Evolutionary conservation across 805 yeast genomes (phyloP), one percentile per base, ranked within the genome.

Genomic region (Komagataella populi): DNA sequence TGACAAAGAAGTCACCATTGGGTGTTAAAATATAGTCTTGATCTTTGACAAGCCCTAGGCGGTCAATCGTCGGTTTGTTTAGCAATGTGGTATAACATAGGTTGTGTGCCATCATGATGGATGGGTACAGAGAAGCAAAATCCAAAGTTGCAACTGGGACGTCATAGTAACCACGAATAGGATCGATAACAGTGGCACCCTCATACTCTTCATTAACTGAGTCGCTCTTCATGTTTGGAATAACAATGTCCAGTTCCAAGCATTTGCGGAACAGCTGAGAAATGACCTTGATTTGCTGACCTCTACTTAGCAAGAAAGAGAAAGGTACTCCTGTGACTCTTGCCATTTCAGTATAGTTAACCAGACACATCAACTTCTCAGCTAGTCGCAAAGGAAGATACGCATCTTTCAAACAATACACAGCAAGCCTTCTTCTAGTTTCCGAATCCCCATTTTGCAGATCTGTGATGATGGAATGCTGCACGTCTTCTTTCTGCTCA

Each of bases 161-260:
- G 66, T 88, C 96, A 61, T 93, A 95, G 66, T 89, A 95, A 1
- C 99, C 99, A 64, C 97, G 80, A 5, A 74, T 73, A 1, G 99
- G 99, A 63, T 95, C 99, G 67, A 93, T 93, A 57, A 93, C 99
- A 0, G 99, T 93, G 5, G 99, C 99, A 71, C 99, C 99, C 66
- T 93, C 99, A 63, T 93, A 93, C 62, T 89, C 98, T 63, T 95
- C 98, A 53, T 79, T 73, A 7, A 83, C 73, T 1, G 95, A 96
- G 59, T 82, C 88, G 54, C 81, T 77, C 58, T 77, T 82, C 80
- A 91, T 74, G 61, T 93, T 91, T 0, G 99, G 99, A 45, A 93
- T 83, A 3, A 93, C 90, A 51, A 91, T 80, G 57, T 85, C 88
- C 53, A 86, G 82, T 57, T 87, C 81, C 17, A 88, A 70, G 63